Evolutionary conservation across 1,284 basidiomycete genomes (phyloP), one percentile per base, ranked within the genome.

Genomic region (Clitocybe nebularis): DNA sequence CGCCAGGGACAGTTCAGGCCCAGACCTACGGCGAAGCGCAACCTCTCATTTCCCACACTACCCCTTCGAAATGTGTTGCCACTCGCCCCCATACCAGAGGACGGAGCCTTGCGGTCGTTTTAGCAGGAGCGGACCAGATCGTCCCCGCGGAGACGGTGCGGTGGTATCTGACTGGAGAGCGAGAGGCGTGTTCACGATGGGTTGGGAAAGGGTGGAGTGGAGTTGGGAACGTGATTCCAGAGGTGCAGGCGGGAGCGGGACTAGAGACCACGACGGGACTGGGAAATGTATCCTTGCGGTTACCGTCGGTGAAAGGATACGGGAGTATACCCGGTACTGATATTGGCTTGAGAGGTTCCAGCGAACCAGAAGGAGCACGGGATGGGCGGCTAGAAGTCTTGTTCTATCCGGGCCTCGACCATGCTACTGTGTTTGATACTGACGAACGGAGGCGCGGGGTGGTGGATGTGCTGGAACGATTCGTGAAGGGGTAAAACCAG

Each of bases 111-210:
- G 63, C 66, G 2, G 69, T 84, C 2, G 63, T 71, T 20, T 55
- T 84, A 23, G 69, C 72, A 19, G 79, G 72, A 6, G 54, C 59
- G 35, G 81, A 84, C 52, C 80, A 82, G 57, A 72, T 84, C 30
- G 71, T 83, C 3, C 69, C 79, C 35, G 58, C 75, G 4, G 58
- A 59, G 22, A 66, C 62, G 22, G 74, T 84, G 29, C 56, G 74
- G 50, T 57, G 52, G 45, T 81, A 83, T 50, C 55, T 84, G 29
- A 79, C 79, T 1, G 64, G 59, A 1, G 66, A 71, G 47, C 60
- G 63, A 25, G 57, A 59, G 22, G 34, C 43, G 36, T 33, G 14
- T 35, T 47, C 47, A 24, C 39, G 57, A 23, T 79, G 75, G 77
- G 36, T 50, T 10, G 52, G 43, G 1, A 52, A 47, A 19, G 42